A percentile compares a stretch with the other conserved stretches of the same genome.
Evolutionary conservation across 2,329 filamentous ascomycete species (phyloP).

Genomic region (Calonectria crousiana): DNA sequence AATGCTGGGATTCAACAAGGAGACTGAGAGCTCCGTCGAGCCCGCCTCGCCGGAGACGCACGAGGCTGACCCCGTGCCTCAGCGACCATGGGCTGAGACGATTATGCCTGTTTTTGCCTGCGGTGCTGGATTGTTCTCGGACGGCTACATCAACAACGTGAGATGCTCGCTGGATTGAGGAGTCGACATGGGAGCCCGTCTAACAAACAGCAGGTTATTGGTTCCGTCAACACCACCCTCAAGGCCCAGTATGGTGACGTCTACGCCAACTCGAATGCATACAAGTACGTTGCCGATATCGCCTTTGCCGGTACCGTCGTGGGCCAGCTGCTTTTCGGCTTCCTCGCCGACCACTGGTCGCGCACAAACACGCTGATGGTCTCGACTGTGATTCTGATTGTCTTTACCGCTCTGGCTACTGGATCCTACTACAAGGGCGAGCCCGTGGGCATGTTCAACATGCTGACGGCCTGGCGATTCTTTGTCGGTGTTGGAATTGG

Average conservation of each 20-base stretch:
- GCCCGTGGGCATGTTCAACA: conserved; percentile 77
- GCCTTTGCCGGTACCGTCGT: conserved; percentile 89
- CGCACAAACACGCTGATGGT: conserved; percentile 84
- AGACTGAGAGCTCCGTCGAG: conserved; percentile 29
- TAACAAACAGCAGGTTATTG: conserved; percentile 74
- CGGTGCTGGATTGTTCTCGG: conserved; percentile 89
- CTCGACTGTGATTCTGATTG: conserved; percentile 84
- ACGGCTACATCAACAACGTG: conserved; percentile 92
- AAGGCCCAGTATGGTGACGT: conserved; percentile 73
- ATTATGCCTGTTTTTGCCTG: conserved; percentile 83
- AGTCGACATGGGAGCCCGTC: not conserved
- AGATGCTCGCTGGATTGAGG: conserved; percentile 22
- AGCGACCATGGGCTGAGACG: conserved; percentile 36
- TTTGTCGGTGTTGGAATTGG: conserved; percentile 86
- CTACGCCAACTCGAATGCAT: conserved; percentile 78
- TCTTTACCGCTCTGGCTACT: conserved; percentile 85
- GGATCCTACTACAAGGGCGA: conserved; percentile 82
- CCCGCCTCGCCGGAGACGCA: not conserved
- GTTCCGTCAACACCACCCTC: conserved; percentile 86
- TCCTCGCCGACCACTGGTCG: conserved; percentile 85
- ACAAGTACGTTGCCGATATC: conserved; percentile 82
- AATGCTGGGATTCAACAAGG: conserved; percentile 37
- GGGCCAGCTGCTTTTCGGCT: conserved; percentile 85
- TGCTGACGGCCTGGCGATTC: conserved; percentile 85
- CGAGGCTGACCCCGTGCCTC: not conserved